Conservation (phyloP, 1,284 basidiomycete species). For the Pascua guehoae region DNA sequence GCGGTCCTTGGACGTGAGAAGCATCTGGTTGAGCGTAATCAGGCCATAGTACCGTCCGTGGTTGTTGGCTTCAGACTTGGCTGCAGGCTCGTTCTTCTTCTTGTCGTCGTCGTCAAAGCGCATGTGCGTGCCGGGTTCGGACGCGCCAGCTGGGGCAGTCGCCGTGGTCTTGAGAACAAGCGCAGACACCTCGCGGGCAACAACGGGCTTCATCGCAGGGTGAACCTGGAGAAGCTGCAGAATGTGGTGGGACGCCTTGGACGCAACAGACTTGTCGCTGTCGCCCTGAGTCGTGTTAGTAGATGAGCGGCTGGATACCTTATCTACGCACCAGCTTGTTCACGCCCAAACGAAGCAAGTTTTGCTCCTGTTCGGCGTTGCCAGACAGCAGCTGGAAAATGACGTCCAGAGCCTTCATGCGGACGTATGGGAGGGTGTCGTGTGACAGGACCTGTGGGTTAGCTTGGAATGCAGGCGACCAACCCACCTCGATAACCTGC, state of each 20-base stretch:
- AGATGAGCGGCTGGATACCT: too few species aligned
- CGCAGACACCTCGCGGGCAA: slow-evolving; percentile 80
- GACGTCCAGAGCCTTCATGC: slow-evolving; percentile 71
- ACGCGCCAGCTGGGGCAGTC: slow-evolving; percentile 50
- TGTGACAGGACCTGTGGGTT: slow-evolving; percentile 66
- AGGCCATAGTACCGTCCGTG: slow-evolving; percentile 86
- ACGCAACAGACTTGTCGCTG: slow-evolving; percentile 80
- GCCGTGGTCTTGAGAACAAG: slow-evolving; percentile 66
- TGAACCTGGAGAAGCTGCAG: slow-evolving; percentile 86
- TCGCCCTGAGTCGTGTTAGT: slow-evolving; percentile 57
- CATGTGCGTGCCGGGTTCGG: slow-evolving; percentile 36
- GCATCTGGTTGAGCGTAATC: slow-evolving; percentile 92
- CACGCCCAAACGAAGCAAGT: slow-evolving; percentile 82
- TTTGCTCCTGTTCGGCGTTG: slow-evolving; percentile 97
- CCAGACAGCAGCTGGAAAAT: slow-evolving; percentile 77
- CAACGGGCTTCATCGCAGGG: slow-evolving; percentile 87
- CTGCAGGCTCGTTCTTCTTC: slow-evolving; percentile 32
- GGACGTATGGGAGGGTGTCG: slow-evolving; percentile 83
- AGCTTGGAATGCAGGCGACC: not conserved
- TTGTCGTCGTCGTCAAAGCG: slow-evolving; percentile 49
- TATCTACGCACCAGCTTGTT: slow-evolving; percentile 66
- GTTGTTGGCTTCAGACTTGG: slow-evolving; percentile 53
- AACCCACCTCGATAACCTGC: slow-evolving; percentile 76
- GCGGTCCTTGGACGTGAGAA: slow-evolving; percentile 68
- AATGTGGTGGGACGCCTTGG: slow-evolving; percentile 82